Evolutionary conservation across 257 asterid genomes (phyloP), one percentile per base, ranked within the genome.

Genomic region (Gentiana straminea): DNA sequence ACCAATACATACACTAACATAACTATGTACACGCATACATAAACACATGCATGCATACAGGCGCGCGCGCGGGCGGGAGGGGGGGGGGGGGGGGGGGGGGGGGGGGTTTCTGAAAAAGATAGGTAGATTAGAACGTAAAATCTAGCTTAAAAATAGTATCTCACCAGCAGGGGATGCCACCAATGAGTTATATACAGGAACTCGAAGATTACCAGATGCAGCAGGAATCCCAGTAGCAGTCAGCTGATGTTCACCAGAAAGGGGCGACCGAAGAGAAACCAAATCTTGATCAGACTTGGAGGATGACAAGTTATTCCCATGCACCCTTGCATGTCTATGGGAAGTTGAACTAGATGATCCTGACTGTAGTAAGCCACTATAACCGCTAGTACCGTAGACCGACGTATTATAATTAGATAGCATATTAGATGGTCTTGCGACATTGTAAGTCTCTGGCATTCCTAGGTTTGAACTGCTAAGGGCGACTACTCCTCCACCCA

Each of bases 261-360:
- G 89, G 38, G 84, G 79, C 59, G 96, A 77, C 60, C 78, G 74
- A 49, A 82, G 78, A 64, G 92, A 70, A 57, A 79, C 54, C 77
- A 85, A 77, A 74, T 92, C 97, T 78, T 92, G 98, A 63, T 92
- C 94, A 46, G 97, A 88, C 73, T 81, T 87, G 8, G 97, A 87
- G 62, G 75, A 77, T 41, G 82, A 39, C 72, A 86, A 63, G 59
- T 71, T 80, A 63, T 72, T 87, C 69, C 64, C 64, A 56, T 77
- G 81, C 68, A 65, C 76, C 69, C 81, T 78, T 66, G 76, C 93
- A 63, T 71, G 65, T 15, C 70, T 70, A 41, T 81, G 51, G 46
- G 81, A 46, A 36, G 79, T 64, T 37, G 82, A 80, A 66, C 83
- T 81, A 62, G 81, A 64, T 60, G 94, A 79, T 57, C 79, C 86